Conservation (phyloP, 805 yeast species). For the Clavispora phyllophila region DNA sequence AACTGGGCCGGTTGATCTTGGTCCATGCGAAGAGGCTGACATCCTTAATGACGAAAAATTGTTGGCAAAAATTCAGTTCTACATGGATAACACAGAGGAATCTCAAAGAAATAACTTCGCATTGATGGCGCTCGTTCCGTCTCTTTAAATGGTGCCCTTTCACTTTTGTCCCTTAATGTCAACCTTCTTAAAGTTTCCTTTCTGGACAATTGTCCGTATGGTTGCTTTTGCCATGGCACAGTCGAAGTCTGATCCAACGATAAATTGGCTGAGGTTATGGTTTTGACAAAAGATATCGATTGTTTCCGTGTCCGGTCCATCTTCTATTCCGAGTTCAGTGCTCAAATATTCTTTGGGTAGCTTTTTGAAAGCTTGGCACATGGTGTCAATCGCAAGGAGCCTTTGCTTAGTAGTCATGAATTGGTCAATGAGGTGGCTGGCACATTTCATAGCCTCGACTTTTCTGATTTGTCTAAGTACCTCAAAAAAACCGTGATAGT, state of each 20-base stretch:
- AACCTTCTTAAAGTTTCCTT: slow-evolving; percentile 47
- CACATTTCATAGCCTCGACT: slow-evolving; percentile 6
- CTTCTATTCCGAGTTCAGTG: slow-evolving; percentile 5
- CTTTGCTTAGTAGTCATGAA: slow-evolving; percentile 15
- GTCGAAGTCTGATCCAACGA: slow-evolving; percentile 22
- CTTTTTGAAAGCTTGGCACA: slow-evolving; percentile 15
- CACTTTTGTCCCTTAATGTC: slow-evolving; percentile 89
- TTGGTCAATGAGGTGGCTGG: slow-evolving; percentile 10
- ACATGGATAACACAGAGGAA: slow-evolving; percentile 60
- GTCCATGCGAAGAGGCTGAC: slow-evolving; percentile 38
- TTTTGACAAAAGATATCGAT: slow-evolving; percentile 9
- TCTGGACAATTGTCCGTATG: slow-evolving; percentile 31
- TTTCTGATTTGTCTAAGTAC: slow-evolving; percentile 5
- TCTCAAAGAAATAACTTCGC: slow-evolving; percentile 62
- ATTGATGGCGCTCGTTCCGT: slow-evolving; percentile 68
- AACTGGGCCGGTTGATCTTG: slow-evolving; percentile 66
- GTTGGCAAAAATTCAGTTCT: slow-evolving; percentile 54
- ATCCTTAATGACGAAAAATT: slow-evolving; percentile 51
- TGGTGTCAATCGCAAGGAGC: slow-evolving; percentile 11
- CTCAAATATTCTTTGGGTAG: slow-evolving; percentile 6
- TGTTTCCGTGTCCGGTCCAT: not conserved
- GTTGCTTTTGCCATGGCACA: slow-evolving; percentile 29
- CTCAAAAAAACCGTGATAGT: slow-evolving; percentile 34
- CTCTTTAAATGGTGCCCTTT: not conserved
- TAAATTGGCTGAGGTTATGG: slow-evolving; percentile 31